A percentile compares a stretch with the other conserved stretches of the same genome.
Evolutionary conservation across 2,329 filamentous ascomycete genomes (phyloP).

Genomic region (Phaeosphaeria sp.): DNA sequence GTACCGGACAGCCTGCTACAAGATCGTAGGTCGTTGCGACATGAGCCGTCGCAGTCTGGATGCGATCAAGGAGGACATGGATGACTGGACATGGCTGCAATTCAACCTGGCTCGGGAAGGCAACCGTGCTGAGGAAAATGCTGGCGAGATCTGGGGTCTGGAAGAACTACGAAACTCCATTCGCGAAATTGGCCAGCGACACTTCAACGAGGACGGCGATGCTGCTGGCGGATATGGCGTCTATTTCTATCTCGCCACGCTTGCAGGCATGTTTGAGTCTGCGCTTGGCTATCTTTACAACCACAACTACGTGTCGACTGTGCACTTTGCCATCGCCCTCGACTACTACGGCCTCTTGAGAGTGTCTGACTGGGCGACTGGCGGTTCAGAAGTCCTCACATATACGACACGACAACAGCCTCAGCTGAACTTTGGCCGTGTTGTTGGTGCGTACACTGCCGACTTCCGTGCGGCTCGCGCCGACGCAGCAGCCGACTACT

Average conservation of each 20-base stretch:
- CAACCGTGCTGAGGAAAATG: constrained; percentile 66
- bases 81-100: constrained; percentile 73
- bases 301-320: constrained; percentile 90
- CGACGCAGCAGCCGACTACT: constrained; percentile 90
- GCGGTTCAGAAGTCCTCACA: constrained; percentile 67
- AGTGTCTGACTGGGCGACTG: constrained; percentile 79
- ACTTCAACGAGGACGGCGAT: constrained; percentile 85
- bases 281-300: constrained; percentile 90
- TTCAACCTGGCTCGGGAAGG: constrained; percentile 69
- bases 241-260: constrained; percentile 90
- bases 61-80: constrained; percentile 64
- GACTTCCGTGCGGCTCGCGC: constrained; percentile 93
- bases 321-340: constrained; percentile 91
- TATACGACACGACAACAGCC: constrained; percentile 73
- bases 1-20: constrained; percentile 97
- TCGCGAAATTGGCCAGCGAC: constrained; percentile 85
- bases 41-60: constrained; percentile 64
- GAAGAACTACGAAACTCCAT: constrained; percentile 80
- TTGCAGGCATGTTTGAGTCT: constrained; percentile 93
- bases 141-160: constrained; percentile 68
- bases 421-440: constrained; percentile 92
- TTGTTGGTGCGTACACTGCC: constrained; percentile 93
- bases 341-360: constrained; percentile 72
- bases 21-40: constrained; percentile 85
- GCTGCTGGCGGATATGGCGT: constrained; percentile 83